Percentiles rank a stretch among this genome's conserved stretches.
Conservation (phyloP, 164 flowering plant genomes). For the Litsea cubeba region DNA sequence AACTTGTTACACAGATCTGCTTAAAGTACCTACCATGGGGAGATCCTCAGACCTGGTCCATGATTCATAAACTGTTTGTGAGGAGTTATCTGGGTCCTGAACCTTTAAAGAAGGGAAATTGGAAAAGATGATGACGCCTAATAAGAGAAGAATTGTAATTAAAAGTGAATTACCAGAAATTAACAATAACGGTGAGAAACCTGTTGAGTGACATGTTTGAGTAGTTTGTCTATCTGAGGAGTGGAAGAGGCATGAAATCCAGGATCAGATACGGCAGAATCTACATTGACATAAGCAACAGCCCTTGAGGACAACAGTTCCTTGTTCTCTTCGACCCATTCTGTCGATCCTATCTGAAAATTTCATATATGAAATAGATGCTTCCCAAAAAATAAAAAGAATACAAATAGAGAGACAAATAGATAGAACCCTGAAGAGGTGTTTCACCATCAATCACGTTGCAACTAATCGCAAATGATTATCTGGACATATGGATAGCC, state of each 20-base stretch:
- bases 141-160: not conserved
- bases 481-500: not conserved
- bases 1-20: not conserved
- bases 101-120: conserved; percentile 39
- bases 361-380: not conserved
- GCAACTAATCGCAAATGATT: not conserved
- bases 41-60: conserved; percentile 39
- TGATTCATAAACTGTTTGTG: conserved; percentile 54
- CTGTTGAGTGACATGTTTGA: conserved; percentile 56
- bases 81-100: conserved; percentile 65
- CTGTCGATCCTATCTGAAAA: conserved; percentile 67
- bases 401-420: not conserved
- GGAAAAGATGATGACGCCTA: not conserved
- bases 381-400: not conserved
- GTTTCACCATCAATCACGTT: not conserved
- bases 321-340: conserved; percentile 85
- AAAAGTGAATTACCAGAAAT: not conserved
- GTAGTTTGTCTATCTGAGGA: conserved; percentile 73
- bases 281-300: conserved; percentile 72
- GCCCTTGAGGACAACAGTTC: conserved; percentile 56
- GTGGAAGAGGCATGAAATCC: conserved; percentile 66
- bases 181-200: conserved; percentile 20
- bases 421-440: too few species aligned
- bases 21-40: conserved; percentile 33
- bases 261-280: conserved; percentile 53